A percentile compares a stretch with the other conserved stretches of the same genome.
Evolutionary conservation across 371 early-diverging fungal genomes (phyloP).

Genomic region (Mortierella polycephala): DNA sequence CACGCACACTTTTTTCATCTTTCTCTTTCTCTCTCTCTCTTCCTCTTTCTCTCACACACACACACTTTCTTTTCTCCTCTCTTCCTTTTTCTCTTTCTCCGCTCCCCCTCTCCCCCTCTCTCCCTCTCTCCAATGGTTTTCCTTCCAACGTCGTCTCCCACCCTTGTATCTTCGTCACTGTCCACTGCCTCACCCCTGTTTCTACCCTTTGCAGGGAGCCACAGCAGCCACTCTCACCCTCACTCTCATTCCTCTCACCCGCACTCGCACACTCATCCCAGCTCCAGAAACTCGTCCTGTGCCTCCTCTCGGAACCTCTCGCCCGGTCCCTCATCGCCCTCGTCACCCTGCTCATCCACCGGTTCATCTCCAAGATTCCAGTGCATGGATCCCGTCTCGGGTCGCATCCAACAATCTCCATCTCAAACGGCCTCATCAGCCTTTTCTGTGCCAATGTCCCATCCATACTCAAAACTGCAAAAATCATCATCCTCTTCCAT

Average conservation of each 20-base stretch:
- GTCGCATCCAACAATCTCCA: conserved; percentile 17
- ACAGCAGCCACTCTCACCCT: background rate
- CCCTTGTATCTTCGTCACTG: conserved; percentile 25
- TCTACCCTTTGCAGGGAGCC: conserved; percentile 8
- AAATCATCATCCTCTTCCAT: conserved; percentile 13
- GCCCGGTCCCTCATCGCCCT: conserved; percentile 20
- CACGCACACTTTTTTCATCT: background rate
- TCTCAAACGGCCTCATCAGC: conserved; percentile 13
- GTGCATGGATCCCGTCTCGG: conserved; percentile 35
- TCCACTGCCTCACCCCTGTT: conserved; percentile 17
- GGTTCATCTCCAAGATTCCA: conserved; percentile 34
- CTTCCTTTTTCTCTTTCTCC: conserved; percentile 2
- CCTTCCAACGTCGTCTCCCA: conserved; percentile 34
- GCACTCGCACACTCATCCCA: too few relatives aligned
- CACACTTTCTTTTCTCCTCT: conserved; percentile 3
- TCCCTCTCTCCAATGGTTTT: conserved; percentile 22
- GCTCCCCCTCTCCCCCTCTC: background rate
- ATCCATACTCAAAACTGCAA: conserved; percentile 16
- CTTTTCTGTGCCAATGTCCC: conserved; percentile 11
- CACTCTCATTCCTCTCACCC: conserved; percentile 3
- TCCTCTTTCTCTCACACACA: conserved; percentile 3
- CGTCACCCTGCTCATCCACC: conserved; percentile 27
- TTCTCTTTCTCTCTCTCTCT: conserved; percentile 3
- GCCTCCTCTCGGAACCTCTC: conserved; percentile 22
- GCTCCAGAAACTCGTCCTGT: conserved; percentile 4